Base-by-base conservation (phyloP, 257 asterid species). In the Thymus mandschuricus region DNA sequence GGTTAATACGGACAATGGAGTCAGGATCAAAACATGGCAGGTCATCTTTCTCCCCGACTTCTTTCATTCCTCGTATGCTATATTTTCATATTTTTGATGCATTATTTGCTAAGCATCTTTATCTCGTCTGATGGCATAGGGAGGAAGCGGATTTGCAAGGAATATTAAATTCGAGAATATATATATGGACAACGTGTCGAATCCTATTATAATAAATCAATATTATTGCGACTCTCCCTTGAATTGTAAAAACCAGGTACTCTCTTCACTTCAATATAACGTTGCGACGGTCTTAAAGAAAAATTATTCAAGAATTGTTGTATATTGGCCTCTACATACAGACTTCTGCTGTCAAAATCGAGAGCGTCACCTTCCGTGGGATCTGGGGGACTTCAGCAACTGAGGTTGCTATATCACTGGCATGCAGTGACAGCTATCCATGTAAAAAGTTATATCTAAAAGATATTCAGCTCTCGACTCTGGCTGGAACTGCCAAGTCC, bases 21-120 rank as follows among this genome's bases (percentile, higher is more conserved):
- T 82, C 60, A 85, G 98, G 87, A 92, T 92, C 85, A 92, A 92
- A 76, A 88, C 97, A 50, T 90, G 97, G 97, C 98, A 90, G 98
- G 98, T 88, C 69, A 73, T 48, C 28, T 62, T 75, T 48, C 48
- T 58, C 52, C 15, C 29, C 8, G 15, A 56, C 34, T 28, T 56
- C 38, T 3, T 29, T 56, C 40, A 9, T 6, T 9, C 61, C 2
- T 56, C 41, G 31, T 13, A 71, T 33, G 64, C 44, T 38, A 59
- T 60, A 29, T 31, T 5, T 46, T 33, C 28, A 5, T 3, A 13
- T 7, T 52, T 6, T 10, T 6, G 9, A 34, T 55, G 33, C 40
- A 51, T 57, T 27, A 34, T 59, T 72, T 41, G 33, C 12, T 8
- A 27, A 50, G 11, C 44, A 0, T 56, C 10, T 41, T 3, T 62